These are phyloP conservation scores for Rhodotorula sp. DNA, from an alignment of 1,284 basidiomycete genomes.

Conservation along the genomic window DNA sequence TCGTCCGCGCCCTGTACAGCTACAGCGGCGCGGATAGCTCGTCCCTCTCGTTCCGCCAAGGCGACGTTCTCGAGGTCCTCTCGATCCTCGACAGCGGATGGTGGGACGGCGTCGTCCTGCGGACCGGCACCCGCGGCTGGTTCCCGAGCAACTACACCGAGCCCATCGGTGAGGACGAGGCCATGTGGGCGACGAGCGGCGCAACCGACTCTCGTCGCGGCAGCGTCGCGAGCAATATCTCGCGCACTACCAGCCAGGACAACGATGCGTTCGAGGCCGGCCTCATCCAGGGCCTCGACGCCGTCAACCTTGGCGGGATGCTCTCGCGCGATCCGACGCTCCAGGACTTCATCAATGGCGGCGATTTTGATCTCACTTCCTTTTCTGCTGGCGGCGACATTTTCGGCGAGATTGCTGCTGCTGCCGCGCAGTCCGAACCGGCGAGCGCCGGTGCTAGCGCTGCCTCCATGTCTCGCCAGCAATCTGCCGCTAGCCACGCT, in stretches of 20 bases:
- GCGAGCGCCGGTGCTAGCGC: not conserved
- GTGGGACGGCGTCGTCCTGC: conserved; percentile 93
- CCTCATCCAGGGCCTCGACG: not conserved
- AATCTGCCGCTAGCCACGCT: not conserved
- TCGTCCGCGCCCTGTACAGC: conserved; percentile 90
- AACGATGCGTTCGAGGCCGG: conserved; percentile 8
- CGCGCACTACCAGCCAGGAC: not conserved
- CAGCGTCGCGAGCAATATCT: not conserved
- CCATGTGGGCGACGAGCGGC: not conserved
- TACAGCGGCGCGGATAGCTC: conserved; percentile 73
- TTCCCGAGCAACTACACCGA: conserved; percentile 96
- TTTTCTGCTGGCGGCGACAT: conserved; percentile 46
- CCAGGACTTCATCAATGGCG: conserved; percentile 20
- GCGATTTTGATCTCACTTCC: conserved; percentile 24
- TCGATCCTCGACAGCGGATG: conserved; percentile 90
- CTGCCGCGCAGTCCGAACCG: conserved; percentile 32
- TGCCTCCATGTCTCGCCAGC: not conserved
- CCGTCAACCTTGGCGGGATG: not conserved
- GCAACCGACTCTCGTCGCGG: not conserved
- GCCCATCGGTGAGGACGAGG: conserved; percentile 35
- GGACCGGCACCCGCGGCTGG: conserved; percentile 80
- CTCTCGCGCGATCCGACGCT: conserved; percentile 8
- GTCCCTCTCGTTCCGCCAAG: conserved; percentile 80
- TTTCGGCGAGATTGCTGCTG: conserved; percentile 45
- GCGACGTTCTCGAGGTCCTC: conserved; percentile 91